phyloP scores from a whole-genome alignment of 2,329 filamentous ascomycete genomes.

The Ophiostoma novo-ulmi region DNA sequence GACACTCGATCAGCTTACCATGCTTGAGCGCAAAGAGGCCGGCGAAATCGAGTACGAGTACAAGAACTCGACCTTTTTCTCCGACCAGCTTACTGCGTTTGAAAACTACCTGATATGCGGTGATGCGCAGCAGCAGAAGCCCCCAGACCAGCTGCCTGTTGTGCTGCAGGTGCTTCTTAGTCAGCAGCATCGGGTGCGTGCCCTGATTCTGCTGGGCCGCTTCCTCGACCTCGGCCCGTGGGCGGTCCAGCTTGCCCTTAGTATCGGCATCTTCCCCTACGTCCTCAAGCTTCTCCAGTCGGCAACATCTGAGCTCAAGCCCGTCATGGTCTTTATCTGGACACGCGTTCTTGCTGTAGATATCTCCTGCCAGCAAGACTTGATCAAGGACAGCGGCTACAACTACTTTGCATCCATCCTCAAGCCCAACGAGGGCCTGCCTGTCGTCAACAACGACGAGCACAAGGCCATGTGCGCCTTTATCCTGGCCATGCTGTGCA shows the following conservation, averaged over 20 bases:
- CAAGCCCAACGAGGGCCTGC: constrained; percentile 75
- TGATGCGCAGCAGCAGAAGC: constrained; percentile 72
- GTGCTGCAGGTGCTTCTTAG: constrained; percentile 93
- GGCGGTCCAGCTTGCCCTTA: constrained; percentile 96
- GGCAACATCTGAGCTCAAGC: constrained; percentile 87
- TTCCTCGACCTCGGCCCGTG: constrained; percentile 95
- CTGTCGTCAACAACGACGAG: constrained; percentile 82
- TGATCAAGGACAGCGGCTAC: constrained; percentile 95
- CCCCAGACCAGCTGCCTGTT: constrained; percentile 91
- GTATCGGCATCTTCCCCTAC: constrained; percentile 97
- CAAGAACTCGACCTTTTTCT: constrained; percentile 91
- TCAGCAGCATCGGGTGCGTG: constrained; percentile 87
- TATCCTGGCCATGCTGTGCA: constrained; percentile 95
- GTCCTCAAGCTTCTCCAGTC: constrained; percentile 96
- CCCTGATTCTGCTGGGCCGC: constrained; percentile 83
- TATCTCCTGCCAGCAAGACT: constrained; percentile 83
- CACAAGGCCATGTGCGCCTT: constrained; percentile 99
- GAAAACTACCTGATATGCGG: constrained; percentile 87
- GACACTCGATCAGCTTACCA: constrained; percentile 82
- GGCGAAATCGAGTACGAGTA: constrained; percentile 81
- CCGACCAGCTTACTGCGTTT: constrained; percentile 93
- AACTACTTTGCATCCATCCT: constrained; percentile 94
- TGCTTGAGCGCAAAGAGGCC: constrained; percentile 71
- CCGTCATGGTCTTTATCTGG: constrained; percentile 99
- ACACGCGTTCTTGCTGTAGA: constrained; percentile 92